phyloP scores from a whole-genome alignment of 2,329 filamentous ascomycete genomes.

The Aureobasidium pullulans region DNA sequence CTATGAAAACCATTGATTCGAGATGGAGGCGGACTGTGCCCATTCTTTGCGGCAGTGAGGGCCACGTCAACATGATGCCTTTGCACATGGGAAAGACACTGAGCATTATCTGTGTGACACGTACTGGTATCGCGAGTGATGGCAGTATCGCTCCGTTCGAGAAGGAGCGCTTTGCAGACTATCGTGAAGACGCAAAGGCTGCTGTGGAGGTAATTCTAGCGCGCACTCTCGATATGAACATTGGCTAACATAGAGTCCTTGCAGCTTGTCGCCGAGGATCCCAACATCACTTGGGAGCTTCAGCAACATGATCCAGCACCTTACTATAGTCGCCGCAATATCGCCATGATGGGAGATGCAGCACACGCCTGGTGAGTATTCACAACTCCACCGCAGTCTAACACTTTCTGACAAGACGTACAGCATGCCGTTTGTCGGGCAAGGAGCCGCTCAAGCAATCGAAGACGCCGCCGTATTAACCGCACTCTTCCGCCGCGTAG shows the following conservation, averaged over 20 bases:
- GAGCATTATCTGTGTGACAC: conserved; percentile 13
- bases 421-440: conserved; percentile 26
- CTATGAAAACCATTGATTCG: conserved; percentile 23
- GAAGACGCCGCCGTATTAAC: conserved; percentile 32
- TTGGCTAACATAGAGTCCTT: background rate
- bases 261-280: conserved; percentile 22
- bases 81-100: conserved; percentile 23
- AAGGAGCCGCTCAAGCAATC: conserved; percentile 32
- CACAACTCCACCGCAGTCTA: too few relatives aligned
- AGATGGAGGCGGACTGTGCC: conserved; percentile 25
- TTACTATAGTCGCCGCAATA: conserved; percentile 23
- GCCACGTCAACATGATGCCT: conserved; percentile 28
- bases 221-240: background rate
- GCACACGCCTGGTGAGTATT: conserved; percentile 27
- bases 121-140: conserved; percentile 11
- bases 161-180: conserved; percentile 12
- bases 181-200: conserved; percentile 13
- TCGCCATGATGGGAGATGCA: conserved; percentile 33
- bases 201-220: conserved; percentile 3
- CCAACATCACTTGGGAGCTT: conserved; percentile 24
- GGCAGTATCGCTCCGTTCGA: conserved; percentile 7
- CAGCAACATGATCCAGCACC: conserved; percentile 29
- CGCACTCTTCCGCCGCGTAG: conserved; percentile 22
- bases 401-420: too few relatives aligned
- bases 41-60: conserved; percentile 26